A percentile compares a stretch with the other conserved stretches of the same genome.
phyloP scores from a whole-genome alignment of 768 basidiomycete genomes.

The Lepiota brunneoincarnata region DNA sequence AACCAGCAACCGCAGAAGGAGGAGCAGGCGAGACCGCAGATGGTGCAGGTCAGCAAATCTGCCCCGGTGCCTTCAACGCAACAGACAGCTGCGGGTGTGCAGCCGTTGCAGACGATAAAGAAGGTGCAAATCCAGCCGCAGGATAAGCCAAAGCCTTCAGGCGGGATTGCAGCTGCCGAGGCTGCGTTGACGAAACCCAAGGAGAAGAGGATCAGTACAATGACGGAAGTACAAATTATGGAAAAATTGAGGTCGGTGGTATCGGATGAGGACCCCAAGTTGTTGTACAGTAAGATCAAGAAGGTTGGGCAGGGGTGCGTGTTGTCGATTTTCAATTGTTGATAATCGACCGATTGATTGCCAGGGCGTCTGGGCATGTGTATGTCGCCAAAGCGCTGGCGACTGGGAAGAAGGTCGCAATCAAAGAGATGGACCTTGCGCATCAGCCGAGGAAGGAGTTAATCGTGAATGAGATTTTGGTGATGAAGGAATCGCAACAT shows the following conservation, averaged over 20 bases:
- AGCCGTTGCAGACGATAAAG: constrained; percentile 74
- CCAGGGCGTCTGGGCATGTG: constrained; percentile 94
- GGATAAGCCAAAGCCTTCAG: constrained; percentile 42
- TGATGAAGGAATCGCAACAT: constrained; percentile 98
- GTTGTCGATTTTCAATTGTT: constrained; percentile 9
- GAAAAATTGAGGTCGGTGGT: constrained; percentile 92
- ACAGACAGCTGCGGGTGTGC: constrained; percentile 55
- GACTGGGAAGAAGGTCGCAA: constrained; percentile 87
- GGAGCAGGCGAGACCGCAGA: constrained; percentile 22
- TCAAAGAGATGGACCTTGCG: constrained; percentile 97
- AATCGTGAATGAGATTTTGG: constrained; percentile 96
- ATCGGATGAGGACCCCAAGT: constrained; percentile 80
- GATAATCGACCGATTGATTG: constrained; percentile 15
- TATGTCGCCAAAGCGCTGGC: constrained; percentile 92
- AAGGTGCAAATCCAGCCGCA: constrained; percentile 63
- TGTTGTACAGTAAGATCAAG: constrained; percentile 93
- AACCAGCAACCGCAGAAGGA: constrained; percentile 24
- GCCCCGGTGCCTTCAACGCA: constrained; percentile 47
- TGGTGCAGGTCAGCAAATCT: constrained; percentile 36
- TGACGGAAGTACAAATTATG: constrained; percentile 99
- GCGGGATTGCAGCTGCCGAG: constrained; percentile 44
- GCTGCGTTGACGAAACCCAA: constrained; percentile 76
- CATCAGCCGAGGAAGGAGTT: constrained; percentile 96
- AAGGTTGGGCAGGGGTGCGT: constrained; percentile 98
- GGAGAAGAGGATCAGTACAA: constrained; percentile 90